A percentile compares a stretch with the other conserved stretches of the same genome.
phyloP scores from a whole-genome alignment of 352 stramenopile species.

The Phytophthora europaea region DNA sequence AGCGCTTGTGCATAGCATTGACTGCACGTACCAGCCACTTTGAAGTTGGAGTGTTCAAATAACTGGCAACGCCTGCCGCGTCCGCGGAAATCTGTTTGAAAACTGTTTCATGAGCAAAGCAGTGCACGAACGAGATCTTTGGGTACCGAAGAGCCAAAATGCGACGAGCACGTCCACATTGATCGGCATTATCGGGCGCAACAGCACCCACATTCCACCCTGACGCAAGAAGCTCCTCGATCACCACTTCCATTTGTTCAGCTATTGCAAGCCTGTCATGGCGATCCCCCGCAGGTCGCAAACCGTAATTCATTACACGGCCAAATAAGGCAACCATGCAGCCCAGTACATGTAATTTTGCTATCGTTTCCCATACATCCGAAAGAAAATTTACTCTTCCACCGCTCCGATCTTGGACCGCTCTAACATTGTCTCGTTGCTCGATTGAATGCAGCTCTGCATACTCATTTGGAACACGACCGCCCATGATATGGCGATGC shows the following conservation, averaged over 20 bases:
- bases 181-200: constrained; percentile 22
- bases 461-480: constrained; percentile 19
- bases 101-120: constrained; percentile 22
- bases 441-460: constrained; percentile 9
- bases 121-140: constrained; percentile 23
- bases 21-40: constrained; percentile 20
- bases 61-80: constrained; percentile 3
- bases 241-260: constrained; percentile 20
- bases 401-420: constrained; percentile 12
- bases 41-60: constrained; percentile 19
- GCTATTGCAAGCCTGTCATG: constrained; percentile 22
- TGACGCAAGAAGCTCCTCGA: constrained; percentile 6
- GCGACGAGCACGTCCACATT: constrained; percentile 20
- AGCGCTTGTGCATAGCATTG: constrained; percentile 11
- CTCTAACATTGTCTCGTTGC: constrained; percentile 9
- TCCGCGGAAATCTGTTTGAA: neutral
- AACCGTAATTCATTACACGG: constrained; percentile 9
- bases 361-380: constrained; percentile 11
- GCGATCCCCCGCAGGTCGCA: constrained; percentile 8
- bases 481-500: constrained; percentile 7
- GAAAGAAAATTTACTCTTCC: neutral
- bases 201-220: constrained; percentile 17
- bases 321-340: constrained; percentile 13
- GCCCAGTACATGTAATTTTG: constrained; percentile 19
- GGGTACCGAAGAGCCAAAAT: constrained; percentile 28